These are phyloP conservation scores for Leccinum barrowsii DNA, from an alignment of 768 basidiomycete genomes.

Conservation along the genomic window DNA sequence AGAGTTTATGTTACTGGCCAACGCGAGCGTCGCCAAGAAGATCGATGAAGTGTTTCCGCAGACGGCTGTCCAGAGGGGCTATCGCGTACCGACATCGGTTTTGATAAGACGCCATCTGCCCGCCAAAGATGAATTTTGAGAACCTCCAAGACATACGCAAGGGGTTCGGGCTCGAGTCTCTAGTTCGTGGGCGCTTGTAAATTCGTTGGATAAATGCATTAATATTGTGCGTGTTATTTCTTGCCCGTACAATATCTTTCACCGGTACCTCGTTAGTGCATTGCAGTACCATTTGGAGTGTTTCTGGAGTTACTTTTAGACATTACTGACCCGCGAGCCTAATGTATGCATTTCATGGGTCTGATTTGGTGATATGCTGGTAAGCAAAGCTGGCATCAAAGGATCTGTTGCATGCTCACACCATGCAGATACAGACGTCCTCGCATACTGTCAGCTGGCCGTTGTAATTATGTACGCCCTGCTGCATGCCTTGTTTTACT, in stretches of 20 bases:
- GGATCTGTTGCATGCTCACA: no score
- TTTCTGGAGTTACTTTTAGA: conserved; percentile 85
- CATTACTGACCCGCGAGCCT: conserved; percentile 52
- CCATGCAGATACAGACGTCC: neutral
- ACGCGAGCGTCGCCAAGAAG: no score
- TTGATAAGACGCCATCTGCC: conserved; percentile 34
- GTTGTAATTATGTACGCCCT: no score
- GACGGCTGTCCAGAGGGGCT: neutral
- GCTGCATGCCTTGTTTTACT: neutral
- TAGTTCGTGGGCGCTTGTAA: conserved; percentile 65
- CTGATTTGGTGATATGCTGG: no score
- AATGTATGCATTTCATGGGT: neutral
- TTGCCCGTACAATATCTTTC: no score
- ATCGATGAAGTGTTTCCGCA: no score
- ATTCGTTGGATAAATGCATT: conserved; percentile 77
- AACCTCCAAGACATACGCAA: conserved; percentile 91
- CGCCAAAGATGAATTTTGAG: conserved; percentile 91
- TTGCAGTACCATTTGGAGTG: conserved; percentile 78
- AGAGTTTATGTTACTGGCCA: no score
- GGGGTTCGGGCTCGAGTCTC: conserved; percentile 84
- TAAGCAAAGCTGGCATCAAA: no score
- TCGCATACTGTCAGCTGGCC: no score
- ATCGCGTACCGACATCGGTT: neutral
- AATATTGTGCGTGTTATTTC: conserved; percentile 46
- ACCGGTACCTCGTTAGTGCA: neutral